Conservation (phyloP, 805 yeast genomes). For the Nakazawaea molendinolei region DNA sequence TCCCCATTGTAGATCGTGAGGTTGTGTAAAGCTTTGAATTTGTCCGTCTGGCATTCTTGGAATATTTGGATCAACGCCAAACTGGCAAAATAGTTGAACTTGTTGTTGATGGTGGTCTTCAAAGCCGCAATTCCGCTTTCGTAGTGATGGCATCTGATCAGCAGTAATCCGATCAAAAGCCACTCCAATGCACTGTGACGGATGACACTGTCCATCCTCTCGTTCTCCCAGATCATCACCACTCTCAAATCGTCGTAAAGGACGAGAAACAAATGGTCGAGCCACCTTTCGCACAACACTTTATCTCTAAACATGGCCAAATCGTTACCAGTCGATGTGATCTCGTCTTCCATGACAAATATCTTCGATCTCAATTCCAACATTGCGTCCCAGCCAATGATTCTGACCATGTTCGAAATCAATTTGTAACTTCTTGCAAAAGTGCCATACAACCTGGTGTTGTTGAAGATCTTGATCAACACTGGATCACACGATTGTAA, state of each 20-base stretch:
- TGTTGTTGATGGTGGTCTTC: conserved; percentile 45
- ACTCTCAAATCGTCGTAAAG: conserved; percentile 53
- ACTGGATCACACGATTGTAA: conserved; percentile 39
- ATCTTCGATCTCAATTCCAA: conserved; percentile 59
- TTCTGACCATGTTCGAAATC: conserved; percentile 58
- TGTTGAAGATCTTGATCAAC: conserved; percentile 42
- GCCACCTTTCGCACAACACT: conserved; percentile 70
- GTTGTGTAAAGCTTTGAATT: conserved; percentile 20
- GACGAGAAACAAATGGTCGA: conserved; percentile 66
- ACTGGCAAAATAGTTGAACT: conserved; percentile 59
- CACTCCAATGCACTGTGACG: conserved; percentile 65
- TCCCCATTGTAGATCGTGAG: conserved; percentile 13
- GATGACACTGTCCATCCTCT: conserved; percentile 20
- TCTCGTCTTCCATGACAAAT: conserved; percentile 79
- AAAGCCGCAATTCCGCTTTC: conserved; percentile 45
- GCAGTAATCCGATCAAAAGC: conserved; percentile 61
- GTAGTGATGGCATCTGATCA: conserved; percentile 39
- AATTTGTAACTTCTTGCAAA: conserved; percentile 59
- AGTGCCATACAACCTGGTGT: conserved; percentile 44
- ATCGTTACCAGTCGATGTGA: conserved; percentile 20
- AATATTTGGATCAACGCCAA: conserved; percentile 41
- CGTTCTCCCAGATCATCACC: conserved; percentile 21
- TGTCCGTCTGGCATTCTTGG: conserved; percentile 14
- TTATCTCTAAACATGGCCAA: conserved; percentile 29
- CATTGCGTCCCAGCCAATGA: conserved; percentile 79